Percentiles rank a stretch among this genome's conserved stretches.
Conservation (phyloP, 73 alveolate species). For the Uronychia setigera region DNA sequence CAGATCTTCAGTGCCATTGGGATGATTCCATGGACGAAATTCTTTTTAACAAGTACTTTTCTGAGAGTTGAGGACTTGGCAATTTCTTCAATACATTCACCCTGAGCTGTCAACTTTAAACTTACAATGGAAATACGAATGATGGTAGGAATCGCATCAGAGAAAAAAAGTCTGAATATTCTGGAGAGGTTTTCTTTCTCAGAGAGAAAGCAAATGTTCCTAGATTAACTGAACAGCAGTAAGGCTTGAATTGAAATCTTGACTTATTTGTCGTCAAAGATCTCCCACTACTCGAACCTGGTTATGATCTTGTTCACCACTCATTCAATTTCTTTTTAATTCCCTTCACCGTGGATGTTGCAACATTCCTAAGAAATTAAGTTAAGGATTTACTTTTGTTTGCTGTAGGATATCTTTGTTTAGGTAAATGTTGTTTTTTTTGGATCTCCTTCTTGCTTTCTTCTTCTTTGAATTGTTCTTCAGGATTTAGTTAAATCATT, state of each 20-base stretch:
- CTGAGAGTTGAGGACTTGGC: constrained; percentile 36
- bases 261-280: constrained; percentile 40
- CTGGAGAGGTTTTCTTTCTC: constrained; percentile 12
- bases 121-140: constrained; percentile 27
- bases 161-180: constrained; percentile 17
- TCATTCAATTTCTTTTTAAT: constrained; percentile 36
- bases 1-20: constrained; percentile 15
- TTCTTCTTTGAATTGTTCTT: not conserved
- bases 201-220: constrained; percentile 19
- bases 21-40: constrained; percentile 20
- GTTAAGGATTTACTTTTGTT: not conserved
- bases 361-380: constrained; percentile 22
- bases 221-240: constrained; percentile 13
- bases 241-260: constrained; percentile 4
- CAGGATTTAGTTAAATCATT: not conserved
- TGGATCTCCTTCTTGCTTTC: not conserved
- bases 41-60: constrained; percentile 25
- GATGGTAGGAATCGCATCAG: constrained; percentile 7
- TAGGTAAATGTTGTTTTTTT: not conserved
- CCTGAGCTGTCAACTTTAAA: not conserved
- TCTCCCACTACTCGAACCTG: constrained; percentile 46
- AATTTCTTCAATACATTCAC: constrained; percentile 18
- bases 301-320: constrained; percentile 28
- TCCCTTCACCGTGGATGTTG: constrained; percentile 15
- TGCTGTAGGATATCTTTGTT: not conserved